Percentiles rank a stretch among this genome's conserved stretches.
Evolutionary conservation across 805 yeast genomes (phyloP).

Genomic region (Jamesozyma spencerorum): DNA sequence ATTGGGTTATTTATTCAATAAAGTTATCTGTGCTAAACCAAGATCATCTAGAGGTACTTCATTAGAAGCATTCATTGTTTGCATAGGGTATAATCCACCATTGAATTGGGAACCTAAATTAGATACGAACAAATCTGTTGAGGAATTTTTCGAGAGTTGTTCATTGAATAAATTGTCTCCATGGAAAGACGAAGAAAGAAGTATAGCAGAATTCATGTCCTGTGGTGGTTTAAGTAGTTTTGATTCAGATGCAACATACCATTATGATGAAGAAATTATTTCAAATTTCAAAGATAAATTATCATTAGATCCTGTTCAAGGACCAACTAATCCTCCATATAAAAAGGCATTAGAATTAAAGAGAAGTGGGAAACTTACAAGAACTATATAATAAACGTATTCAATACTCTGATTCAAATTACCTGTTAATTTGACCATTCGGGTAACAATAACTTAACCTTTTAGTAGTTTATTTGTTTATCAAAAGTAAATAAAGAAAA

Average conservation of each 20-base stretch:
- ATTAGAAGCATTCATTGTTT: constrained; percentile 86
- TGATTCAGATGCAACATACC: constrained; percentile 93
- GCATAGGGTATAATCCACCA: constrained; percentile 79
- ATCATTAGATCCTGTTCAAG: constrained; percentile 84
- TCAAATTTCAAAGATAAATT: constrained; percentile 2
- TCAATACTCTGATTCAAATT: too few relatives aligned
- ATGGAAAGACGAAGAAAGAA: constrained; percentile 51
- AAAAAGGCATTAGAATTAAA: constrained; percentile 84
- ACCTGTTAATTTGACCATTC: not conserved
- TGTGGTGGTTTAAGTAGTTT: constrained; percentile 86
- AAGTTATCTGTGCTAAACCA: constrained; percentile 92
- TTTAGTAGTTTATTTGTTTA: too few relatives aligned
- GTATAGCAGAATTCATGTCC: constrained; percentile 84
- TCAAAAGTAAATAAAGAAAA: too few relatives aligned
- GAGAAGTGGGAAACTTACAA: constrained; percentile 53
- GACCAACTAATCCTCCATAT: constrained; percentile 96
- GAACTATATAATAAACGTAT: constrained; percentile 18
- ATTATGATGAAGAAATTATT: constrained; percentile 18
- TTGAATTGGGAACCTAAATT: constrained; percentile 71
- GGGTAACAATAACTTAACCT: too few relatives aligned
- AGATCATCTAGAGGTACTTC: constrained; percentile 92
- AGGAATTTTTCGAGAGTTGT: constrained; percentile 67
- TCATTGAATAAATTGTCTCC: constrained; percentile 19
- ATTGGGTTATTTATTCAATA: constrained; percentile 72
- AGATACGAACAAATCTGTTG: constrained; percentile 53